A percentile compares a stretch with the other conserved stretches of the same genome.
These are phyloP conservation scores for Lolium perenne DNA, from an alignment of 176 grass and related monocot genomes.

Conservation along the genomic window DNA sequence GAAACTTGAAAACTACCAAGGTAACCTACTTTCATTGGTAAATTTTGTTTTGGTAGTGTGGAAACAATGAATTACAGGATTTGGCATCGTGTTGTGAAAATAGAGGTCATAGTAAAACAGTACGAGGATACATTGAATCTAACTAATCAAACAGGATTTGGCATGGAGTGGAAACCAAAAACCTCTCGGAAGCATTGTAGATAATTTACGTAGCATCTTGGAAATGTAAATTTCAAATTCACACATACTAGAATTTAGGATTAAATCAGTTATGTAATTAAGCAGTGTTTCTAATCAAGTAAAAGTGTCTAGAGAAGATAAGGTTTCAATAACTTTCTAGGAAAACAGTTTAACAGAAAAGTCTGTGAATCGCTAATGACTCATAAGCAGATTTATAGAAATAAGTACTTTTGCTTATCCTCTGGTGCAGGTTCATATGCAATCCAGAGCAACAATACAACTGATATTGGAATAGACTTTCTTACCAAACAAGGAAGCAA, in stretches of 20 bases:
- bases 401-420: background rate
- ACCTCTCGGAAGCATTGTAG: background rate
- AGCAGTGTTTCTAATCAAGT: conserved; percentile 6
- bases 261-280: background rate
- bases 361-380: background rate
- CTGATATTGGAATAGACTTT: conserved; percentile 36
- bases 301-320: background rate
- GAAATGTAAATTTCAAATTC: background rate
- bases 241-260: conserved; percentile 1
- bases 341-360: conserved; percentile 2
- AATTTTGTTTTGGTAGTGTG: background rate
- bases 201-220: background rate
- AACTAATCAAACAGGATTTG: too few species aligned
- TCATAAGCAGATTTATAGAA: background rate
- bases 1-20: background rate
- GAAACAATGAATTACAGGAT: conserved; percentile 13
- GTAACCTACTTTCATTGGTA: background rate
- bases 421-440: background rate
- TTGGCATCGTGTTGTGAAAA: conserved; percentile 19
- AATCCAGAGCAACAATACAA: background rate
- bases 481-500: conserved; percentile 99
- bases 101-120: background rate
- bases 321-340: background rate
- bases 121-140: background rate
- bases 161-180: background rate